These are phyloP conservation scores for Coemansia guatemalensis DNA, from an alignment of 192 early-diverging fungal species.

Conservation along the genomic window DNA sequence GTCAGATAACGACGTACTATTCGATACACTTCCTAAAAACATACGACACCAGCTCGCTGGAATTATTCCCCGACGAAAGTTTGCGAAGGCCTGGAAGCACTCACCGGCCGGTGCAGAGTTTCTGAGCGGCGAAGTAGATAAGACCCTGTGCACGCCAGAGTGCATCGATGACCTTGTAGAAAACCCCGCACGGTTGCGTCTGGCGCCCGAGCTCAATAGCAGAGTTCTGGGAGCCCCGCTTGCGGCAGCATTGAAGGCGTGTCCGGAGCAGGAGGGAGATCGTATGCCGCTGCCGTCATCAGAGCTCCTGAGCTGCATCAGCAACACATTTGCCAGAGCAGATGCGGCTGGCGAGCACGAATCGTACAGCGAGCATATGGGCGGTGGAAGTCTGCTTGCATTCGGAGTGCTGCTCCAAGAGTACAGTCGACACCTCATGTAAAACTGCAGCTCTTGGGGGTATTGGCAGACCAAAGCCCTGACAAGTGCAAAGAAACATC, in stretches of 20 bases:
- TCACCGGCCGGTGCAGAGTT: constrained; percentile 25
- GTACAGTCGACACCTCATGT: constrained; percentile 33
- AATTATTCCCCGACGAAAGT: neutral
- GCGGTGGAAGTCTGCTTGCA: constrained; percentile 47
- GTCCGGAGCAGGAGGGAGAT: constrained; percentile 9
- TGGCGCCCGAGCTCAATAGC: neutral
- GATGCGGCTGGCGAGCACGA: constrained; percentile 17
- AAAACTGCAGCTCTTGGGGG: neutral
- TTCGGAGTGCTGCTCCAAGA: constrained; percentile 49
- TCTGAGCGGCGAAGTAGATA: constrained; percentile 11
- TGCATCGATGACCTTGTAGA: constrained; percentile 9
- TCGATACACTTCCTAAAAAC: constrained; percentile 9
- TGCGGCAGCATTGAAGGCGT: constrained; percentile 1
- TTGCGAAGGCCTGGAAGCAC: constrained; percentile 6
- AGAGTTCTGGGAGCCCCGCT: constrained; percentile 6
- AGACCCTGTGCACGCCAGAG: constrained; percentile 11
- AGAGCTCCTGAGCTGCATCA: constrained; percentile 41
- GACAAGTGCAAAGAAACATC: neutral
- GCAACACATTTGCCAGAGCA: constrained; percentile 14
- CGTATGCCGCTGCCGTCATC: constrained; percentile 44
- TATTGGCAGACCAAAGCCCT: no score
- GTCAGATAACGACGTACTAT: constrained; percentile 20
- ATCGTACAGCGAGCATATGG: constrained; percentile 28
- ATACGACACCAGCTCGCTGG: neutral
- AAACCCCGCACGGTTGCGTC: constrained; percentile 16